Evolutionary conservation across 2,329 filamentous ascomycete species (phyloP).

Genomic region (Fonsecaea pedrosoi): DNA sequence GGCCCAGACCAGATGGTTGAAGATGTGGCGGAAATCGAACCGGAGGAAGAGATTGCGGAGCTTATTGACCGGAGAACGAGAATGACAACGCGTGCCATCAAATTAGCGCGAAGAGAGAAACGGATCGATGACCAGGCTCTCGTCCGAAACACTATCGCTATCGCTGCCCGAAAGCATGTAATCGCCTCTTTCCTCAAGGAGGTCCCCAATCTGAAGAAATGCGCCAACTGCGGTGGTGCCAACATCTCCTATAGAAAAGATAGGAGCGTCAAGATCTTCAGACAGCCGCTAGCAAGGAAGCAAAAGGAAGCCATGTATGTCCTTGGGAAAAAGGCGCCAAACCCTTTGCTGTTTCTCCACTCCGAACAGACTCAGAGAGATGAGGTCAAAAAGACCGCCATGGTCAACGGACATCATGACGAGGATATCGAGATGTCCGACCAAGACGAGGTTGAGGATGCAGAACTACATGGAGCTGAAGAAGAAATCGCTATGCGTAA

Average conservation of each 20-base stretch:
- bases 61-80: constrained; percentile 64
- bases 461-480: constrained; percentile 63
- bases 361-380: constrained; percentile 53
- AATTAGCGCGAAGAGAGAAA: constrained; percentile 53
- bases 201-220: constrained; percentile 73
- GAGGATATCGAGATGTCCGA: constrained; percentile 53
- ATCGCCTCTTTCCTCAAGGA: constrained; percentile 82
- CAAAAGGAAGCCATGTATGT: constrained; percentile 77
- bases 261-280: constrained; percentile 89
- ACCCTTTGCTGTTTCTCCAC: constrained; percentile 70
- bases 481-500: constrained; percentile 64
- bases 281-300: constrained; percentile 74
- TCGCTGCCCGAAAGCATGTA: constrained; percentile 75
- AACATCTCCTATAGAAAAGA: constrained; percentile 89
- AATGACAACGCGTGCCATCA: constrained; percentile 77
- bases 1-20: constrained; percentile 29
- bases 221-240: constrained; percentile 69
- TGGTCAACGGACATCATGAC: constrained; percentile 49
- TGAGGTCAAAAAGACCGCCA: constrained; percentile 40
- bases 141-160: constrained; percentile 82
- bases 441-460: constrained; percentile 56
- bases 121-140: constrained; percentile 54
- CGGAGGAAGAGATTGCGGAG: constrained; percentile 58
- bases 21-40: constrained; percentile 55
- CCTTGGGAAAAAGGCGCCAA: constrained; percentile 68